These are phyloP conservation scores for Diaporthe citri DNA, from an alignment of 2,329 filamentous ascomycete genomes.

Conservation along the genomic window DNA sequence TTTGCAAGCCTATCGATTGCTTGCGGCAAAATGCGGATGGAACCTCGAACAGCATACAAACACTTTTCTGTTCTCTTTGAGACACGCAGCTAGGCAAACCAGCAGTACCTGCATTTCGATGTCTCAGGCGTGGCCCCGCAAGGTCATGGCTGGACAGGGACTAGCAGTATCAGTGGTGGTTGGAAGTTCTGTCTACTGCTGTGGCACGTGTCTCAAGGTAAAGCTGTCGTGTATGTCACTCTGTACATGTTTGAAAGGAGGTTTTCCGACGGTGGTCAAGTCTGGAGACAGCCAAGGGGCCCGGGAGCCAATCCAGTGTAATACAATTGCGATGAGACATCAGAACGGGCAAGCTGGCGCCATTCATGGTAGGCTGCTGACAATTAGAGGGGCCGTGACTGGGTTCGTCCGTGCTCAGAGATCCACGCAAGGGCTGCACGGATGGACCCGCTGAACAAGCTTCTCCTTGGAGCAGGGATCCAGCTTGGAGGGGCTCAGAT, in stretches of 20 bases:
- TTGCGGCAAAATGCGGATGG: fast-evolving
- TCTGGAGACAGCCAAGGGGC: not conserved
- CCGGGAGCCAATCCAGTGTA: constrained; percentile 33
- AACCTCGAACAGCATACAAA: not conserved
- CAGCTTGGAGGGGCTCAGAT: not conserved
- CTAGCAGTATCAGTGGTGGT: not conserved
- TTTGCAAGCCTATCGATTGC: too few species aligned
- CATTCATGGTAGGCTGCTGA: constrained; percentile 29
- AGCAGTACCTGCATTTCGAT: not conserved
- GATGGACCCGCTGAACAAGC: constrained; percentile 37
- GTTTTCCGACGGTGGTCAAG: not conserved
- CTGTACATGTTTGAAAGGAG: not conserved
- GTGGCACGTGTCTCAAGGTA: not conserved
- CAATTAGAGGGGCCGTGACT: constrained; percentile 37
- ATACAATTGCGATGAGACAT: constrained; percentile 35
- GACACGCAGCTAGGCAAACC: not conserved
- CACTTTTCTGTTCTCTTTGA: too few species aligned
- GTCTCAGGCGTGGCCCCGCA: not conserved
- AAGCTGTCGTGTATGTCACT: not conserved
- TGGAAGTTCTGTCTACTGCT: not conserved
- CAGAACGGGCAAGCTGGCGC: not conserved
- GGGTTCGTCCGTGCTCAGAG: not conserved
- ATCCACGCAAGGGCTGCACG: not conserved
- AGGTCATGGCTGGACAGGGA: not conserved
- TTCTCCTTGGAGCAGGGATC: constrained; percentile 19